Evolutionary conservation across 331 rosid genomes (phyloP), one percentile per base, ranked within the genome.

Genomic region (Rhamnella rubrinervis): DNA sequence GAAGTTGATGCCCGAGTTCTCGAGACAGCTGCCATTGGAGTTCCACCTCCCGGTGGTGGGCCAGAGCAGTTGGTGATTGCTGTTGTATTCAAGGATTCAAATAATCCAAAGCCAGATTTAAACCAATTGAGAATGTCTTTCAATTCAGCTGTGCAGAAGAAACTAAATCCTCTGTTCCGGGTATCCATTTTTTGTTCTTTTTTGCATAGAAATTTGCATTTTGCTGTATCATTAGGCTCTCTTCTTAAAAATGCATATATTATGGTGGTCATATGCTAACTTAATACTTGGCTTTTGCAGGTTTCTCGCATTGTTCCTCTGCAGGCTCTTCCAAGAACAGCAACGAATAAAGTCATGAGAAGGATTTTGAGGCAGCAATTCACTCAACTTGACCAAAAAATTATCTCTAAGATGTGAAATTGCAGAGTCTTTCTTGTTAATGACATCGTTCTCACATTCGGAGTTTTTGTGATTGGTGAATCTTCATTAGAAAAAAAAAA

Each of bases 261-360:
- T 2, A 52, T 52, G 23, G 65, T 40, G 25, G 35, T 31, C 35
- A 31, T 31, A 10, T 23, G 37, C 53, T 63, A 8, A 67, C 25
- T 47, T 71, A 8, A 37, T 57, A 70, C 56, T 63, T 61, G 19
- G 47, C 5, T 65, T 70, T 61, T 14, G 38, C 74, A 93, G 98
- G 98, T 90, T 78, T 87, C 89, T 50, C 93, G 71, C 16, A 92
- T 83, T 18, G 88, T 82, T 57, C 69, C 79, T 55, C 61, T 84
- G 70, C 52, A 89, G 52, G 81, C 86, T 55, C 96, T 93, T 78
- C 98, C 98, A 13, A 83, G 98, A 79, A 93, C 98, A 7, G 97
- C 96, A 25, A 75, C 97, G 55, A 93, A 93, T 80, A 93, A 93
- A 81, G 96, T 93, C 21, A 87, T 93, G 98, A 84, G 98, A 88